phyloP scores from a whole-genome alignment of 2,329 filamentous ascomycete genomes.

The Pseudocercospora musae region DNA sequence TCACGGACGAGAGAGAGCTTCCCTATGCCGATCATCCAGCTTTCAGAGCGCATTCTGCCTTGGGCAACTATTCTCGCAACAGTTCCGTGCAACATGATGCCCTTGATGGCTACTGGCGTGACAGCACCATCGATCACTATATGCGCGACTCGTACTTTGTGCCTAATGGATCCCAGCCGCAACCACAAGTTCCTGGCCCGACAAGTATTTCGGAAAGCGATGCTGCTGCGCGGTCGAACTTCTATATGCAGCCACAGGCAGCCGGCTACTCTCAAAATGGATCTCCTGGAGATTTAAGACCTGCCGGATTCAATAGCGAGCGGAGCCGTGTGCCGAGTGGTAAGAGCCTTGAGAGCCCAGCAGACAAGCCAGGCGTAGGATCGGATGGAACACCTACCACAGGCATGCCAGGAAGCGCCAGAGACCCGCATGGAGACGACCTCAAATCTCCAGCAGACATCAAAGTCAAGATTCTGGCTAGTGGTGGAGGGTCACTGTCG shows the following conservation, averaged over 20 bases:
- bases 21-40: slow-evolving; percentile 33
- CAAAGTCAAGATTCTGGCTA: not conserved
- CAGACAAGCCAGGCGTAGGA: not conserved
- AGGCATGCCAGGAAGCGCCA: not conserved
- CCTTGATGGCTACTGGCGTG: slow-evolving; percentile 24
- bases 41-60: slow-evolving; percentile 28
- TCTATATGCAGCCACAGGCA: slow-evolving; percentile 25
- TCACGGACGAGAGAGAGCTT: slow-evolving; percentile 23
- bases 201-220: not conserved
- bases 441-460: not conserved
- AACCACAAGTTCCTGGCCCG: not conserved
- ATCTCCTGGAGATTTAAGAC: slow-evolving; percentile 9
- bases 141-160: slow-evolving; percentile 21
- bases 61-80: slow-evolving; percentile 20
- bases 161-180: not conserved
- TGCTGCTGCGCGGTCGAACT: slow-evolving; percentile 5
- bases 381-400: not conserved
- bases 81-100: slow-evolving; percentile 12
- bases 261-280: slow-evolving; percentile 13
- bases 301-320: slow-evolving; percentile 25
- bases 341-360: slow-evolving; percentile 20
- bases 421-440: not conserved
- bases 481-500: not conserved
- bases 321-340: slow-evolving; percentile 22
- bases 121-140: slow-evolving; percentile 25